Conservation (phyloP, 768 basidiomycete genomes). For the Pholiota conissans region DNA sequence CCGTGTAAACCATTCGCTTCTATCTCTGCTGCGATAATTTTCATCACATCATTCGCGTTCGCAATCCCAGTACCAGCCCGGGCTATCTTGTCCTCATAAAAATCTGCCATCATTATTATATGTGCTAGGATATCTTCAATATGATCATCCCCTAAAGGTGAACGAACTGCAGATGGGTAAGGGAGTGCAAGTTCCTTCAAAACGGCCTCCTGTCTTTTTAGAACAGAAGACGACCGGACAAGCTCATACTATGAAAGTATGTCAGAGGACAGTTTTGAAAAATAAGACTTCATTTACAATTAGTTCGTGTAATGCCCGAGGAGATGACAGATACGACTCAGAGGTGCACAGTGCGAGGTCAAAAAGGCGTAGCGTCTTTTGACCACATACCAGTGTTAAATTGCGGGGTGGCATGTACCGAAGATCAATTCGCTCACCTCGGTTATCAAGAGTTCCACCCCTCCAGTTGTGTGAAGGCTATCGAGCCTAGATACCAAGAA, state of each 20-base stretch:
- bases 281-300: constrained; percentile 45
- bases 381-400: neutral
- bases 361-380: constrained; percentile 52
- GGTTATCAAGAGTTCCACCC: constrained; percentile 50
- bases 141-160: constrained; percentile 30
- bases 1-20: constrained; percentile 60
- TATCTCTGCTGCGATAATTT: constrained; percentile 57
- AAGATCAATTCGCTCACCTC: constrained; percentile 44
- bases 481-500: constrained; percentile 60
- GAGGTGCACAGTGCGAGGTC: constrained; percentile 50
- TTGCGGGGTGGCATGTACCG: neutral
- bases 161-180: constrained; percentile 22
- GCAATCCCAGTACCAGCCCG: constrained; percentile 33
- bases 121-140: constrained; percentile 40
- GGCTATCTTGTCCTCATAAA: constrained; percentile 55
- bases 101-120: constrained; percentile 43
- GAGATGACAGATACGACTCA: constrained; percentile 55
- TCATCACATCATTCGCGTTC: constrained; percentile 57
- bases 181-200: constrained; percentile 41
- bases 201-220: constrained; percentile 48
- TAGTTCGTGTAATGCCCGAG: constrained; percentile 56
- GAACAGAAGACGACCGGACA: constrained; percentile 49
- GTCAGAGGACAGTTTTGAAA: neutral
- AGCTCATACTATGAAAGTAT: constrained; percentile 55
- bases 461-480: constrained; percentile 49